Percentiles rank a stretch among this genome's conserved stretches.
Conservation (phyloP, 2,329 filamentous ascomycete genomes). For the Verticillium albo-atrum region DNA sequence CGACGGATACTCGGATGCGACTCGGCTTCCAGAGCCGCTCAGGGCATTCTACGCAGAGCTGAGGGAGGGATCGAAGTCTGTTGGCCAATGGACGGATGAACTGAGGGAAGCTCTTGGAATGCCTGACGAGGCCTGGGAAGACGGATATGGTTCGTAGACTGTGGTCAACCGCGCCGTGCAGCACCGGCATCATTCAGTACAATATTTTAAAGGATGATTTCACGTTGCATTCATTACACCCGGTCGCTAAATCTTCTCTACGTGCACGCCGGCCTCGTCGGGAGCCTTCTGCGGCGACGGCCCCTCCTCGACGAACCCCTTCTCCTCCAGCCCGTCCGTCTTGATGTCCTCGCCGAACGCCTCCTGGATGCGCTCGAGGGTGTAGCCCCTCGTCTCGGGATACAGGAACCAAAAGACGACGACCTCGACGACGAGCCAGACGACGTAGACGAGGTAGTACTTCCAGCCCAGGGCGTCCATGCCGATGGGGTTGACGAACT, state of each 20-base stretch:
- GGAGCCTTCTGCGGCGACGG: slow-evolving; percentile 35
- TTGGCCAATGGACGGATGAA: slow-evolving; percentile 13
- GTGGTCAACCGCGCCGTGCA: no score
- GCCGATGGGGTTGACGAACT: slow-evolving; percentile 29
- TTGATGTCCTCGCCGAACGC: background rate
- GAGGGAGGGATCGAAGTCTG: slow-evolving; percentile 8
- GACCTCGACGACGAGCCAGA: background rate
- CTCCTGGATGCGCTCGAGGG: background rate
- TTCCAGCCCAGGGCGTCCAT: slow-evolving; percentile 20
- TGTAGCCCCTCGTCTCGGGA: background rate
- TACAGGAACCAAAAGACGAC: background rate
- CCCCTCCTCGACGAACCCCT: slow-evolving; percentile 19
- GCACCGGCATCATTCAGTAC: no score
- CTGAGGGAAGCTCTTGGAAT: slow-evolving; percentile 7
- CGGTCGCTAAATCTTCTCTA: background rate
- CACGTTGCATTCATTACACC: background rate
- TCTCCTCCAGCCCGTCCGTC: background rate
- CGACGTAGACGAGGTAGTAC: slow-evolving; percentile 13
- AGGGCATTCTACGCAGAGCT: slow-evolving; percentile 11
- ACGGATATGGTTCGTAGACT: background rate
- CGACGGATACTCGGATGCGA: slow-evolving; percentile 16
- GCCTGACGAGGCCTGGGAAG: background rate
- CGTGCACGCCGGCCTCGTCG: slow-evolving; percentile 23
- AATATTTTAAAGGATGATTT: no score
- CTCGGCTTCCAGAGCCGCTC: slow-evolving; percentile 15